Conservation (phyloP, 2,329 filamentous ascomycete species). For the Chaetomium olivaceum region DNA sequence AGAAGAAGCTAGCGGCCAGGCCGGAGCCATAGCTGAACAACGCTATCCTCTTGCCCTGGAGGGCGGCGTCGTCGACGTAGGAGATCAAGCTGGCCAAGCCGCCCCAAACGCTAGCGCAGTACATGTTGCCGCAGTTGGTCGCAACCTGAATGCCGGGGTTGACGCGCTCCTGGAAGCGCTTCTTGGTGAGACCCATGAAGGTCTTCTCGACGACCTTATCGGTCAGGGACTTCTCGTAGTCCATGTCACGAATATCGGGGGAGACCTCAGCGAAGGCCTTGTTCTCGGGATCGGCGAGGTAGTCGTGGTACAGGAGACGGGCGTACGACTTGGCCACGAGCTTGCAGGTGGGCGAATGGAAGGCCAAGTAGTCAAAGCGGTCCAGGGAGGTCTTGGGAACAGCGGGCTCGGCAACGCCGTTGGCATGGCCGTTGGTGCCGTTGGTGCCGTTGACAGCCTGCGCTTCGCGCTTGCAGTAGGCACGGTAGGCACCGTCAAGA, state of each 20-base stretch:
- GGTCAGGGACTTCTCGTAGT: slow-evolving; percentile 75
- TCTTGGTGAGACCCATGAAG: slow-evolving; percentile 82
- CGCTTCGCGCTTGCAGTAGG: slow-evolving; percentile 74
- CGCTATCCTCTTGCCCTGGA: slow-evolving; percentile 71
- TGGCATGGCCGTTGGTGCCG: slow-evolving; percentile 54
- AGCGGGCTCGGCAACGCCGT: slow-evolving; percentile 40
- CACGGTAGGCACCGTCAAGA: slow-evolving; percentile 77
- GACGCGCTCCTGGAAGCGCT: slow-evolving; percentile 78
- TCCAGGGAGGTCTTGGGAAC: slow-evolving; percentile 65
- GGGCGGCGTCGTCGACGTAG: slow-evolving; percentile 61
- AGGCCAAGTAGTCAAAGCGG: slow-evolving; percentile 79
- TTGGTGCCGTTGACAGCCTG: slow-evolving; percentile 55
- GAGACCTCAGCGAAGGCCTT: slow-evolving; percentile 73
- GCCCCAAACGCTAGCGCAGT: slow-evolving; percentile 72
- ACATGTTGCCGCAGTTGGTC: slow-evolving; percentile 72
- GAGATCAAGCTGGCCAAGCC: slow-evolving; percentile 71
- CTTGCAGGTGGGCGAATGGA: slow-evolving; percentile 87
- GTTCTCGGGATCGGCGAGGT: slow-evolving; percentile 67
- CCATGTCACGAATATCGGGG: slow-evolving; percentile 73
- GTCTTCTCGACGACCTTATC: slow-evolving; percentile 86
- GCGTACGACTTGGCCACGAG: slow-evolving; percentile 83
- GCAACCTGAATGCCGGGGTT: slow-evolving; percentile 72
- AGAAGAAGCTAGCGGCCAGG: slow-evolving; percentile 70
- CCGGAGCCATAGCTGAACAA: slow-evolving; percentile 81
- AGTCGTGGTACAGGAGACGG: slow-evolving; percentile 83